Evolutionary conservation across 2,329 filamentous ascomycete species (phyloP), one percentile per base, ranked within the genome.

Genomic region (Aureobasidium sp.): DNA sequence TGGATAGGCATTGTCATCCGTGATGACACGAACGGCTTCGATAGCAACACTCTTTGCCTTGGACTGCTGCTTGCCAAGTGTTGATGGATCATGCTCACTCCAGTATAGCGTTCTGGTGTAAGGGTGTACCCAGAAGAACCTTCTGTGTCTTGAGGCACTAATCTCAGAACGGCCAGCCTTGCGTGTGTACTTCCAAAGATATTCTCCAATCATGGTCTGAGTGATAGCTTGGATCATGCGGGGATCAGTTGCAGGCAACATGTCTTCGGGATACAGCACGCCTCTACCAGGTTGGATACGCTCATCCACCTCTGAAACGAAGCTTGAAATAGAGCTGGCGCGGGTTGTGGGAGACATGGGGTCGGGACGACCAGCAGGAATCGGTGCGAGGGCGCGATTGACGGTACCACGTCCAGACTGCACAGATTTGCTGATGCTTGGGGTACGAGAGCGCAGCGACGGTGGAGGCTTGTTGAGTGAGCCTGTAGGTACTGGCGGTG

Each of bases 221-320:
- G 94, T 99, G 67, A 99, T 97, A 53, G 94, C 94, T 77, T 97
- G 91, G 68, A 99, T 97, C 91, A 99, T 97, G 69, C 93, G 89
- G 65, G 93, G 93, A 76, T 99, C 94, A 5, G 91, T 96, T 22
- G 72, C 70, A 27, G 86, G 80, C 11, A 85, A 84, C 64, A 94
- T 83, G 15, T 87, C 87, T 51, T 79, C 75, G 31, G 80, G 78
- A 62, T 85, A 79, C 48, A 78, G 77, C 72, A 83, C 79, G 56
- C 82, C 82, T 27, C 74, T 76, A 12, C 84, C 82, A 44, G 91
- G 87, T 71, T 95, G 91, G 80, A 99, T 97, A 44, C 93, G 85
- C 64, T 87, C 87, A 70, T 99, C 94, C 22, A 99, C 79, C 75
- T 99, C 94, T 0, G 94, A 97, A 6, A 87, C 91, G 72, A 99